These are phyloP conservation scores for Tetrapisispora nanseiensis DNA, from an alignment of 805 yeast species.

Conservation along the genomic window DNA sequence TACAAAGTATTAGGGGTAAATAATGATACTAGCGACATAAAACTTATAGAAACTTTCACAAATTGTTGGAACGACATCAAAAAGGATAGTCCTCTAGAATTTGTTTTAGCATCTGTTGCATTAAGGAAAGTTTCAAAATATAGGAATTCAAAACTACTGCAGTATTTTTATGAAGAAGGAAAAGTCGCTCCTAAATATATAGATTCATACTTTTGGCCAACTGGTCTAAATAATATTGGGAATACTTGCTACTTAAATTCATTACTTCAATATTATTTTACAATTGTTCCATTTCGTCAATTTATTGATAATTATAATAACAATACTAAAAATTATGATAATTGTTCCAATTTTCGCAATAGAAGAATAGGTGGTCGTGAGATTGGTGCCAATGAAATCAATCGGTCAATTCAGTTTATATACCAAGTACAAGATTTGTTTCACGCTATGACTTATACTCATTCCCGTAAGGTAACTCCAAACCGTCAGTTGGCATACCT, in stretches of 20 bases:
- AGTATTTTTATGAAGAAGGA: constrained; percentile 51
- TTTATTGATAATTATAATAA: constrained; percentile 50
- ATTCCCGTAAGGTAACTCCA: constrained; percentile 62
- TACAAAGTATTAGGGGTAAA: constrained; percentile 39
- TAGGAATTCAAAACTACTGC: constrained; percentile 45
- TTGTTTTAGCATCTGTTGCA: constrained; percentile 47
- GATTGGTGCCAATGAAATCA: constrained; percentile 68
- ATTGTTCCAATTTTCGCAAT: neutral
- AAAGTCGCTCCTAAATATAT: constrained; percentile 46
- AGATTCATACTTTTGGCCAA: constrained; percentile 69
- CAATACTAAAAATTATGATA: constrained; percentile 15
- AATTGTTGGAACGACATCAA: constrained; percentile 21
- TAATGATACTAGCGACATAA: constrained; percentile 42
- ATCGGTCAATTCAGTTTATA: constrained; percentile 73
- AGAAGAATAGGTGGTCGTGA: constrained; percentile 82
- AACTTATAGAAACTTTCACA: constrained; percentile 27
- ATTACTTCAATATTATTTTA: constrained; percentile 79
- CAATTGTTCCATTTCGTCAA: constrained; percentile 70
- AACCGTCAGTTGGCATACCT: constrained; percentile 75
- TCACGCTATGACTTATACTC: constrained; percentile 53
- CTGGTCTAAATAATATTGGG: constrained; percentile 89
- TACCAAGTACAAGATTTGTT: constrained; percentile 63
- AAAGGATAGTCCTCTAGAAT: constrained; percentile 32
- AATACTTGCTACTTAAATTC: constrained; percentile 94
- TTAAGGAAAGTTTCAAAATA: constrained; percentile 44